Conservation (phyloP, 768 basidiomycete species). For the Hirschioporus abietinus region DNA sequence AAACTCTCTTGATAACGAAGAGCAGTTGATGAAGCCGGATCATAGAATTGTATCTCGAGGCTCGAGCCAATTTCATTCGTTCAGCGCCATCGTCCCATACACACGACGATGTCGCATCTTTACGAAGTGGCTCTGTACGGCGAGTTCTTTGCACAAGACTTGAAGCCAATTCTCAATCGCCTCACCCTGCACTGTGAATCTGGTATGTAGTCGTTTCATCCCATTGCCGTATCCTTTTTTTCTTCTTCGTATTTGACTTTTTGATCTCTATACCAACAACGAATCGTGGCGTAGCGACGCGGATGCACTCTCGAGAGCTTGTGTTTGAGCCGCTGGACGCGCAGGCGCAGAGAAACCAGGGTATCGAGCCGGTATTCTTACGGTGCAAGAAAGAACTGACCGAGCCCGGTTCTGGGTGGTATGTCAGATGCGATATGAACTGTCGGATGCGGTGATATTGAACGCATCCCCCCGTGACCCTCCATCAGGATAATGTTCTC, state of each 20-base stretch:
- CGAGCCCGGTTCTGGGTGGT: conserved; percentile 64
- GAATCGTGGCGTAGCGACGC: conserved; percentile 12
- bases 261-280: background rate
- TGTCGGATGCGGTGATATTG: conserved; percentile 1
- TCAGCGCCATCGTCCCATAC: background rate
- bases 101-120: conserved; percentile 33
- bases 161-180: conserved; percentile 72
- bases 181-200: conserved; percentile 80
- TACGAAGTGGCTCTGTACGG: conserved; percentile 83
- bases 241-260: background rate
- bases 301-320: conserved; percentile 71
- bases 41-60: background rate
- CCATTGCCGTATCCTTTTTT: conserved; percentile 1
- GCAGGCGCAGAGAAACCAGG: conserved; percentile 53
- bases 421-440: conserved; percentile 16
- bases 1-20: background rate
- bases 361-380: conserved; percentile 61
- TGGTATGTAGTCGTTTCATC: conserved; percentile 32
- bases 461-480: background rate
- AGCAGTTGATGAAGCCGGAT: background rate
- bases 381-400: conserved; percentile 72
- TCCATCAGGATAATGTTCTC: conserved; percentile 64
- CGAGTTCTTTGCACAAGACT: conserved; percentile 73
- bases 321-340: conserved; percentile 78
- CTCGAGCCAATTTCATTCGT: background rate